Evolutionary conservation across 2,329 filamentous ascomycete genomes (phyloP), one percentile per base, ranked within the genome.

Genomic region (Leptographium wingfieldii): DNA sequence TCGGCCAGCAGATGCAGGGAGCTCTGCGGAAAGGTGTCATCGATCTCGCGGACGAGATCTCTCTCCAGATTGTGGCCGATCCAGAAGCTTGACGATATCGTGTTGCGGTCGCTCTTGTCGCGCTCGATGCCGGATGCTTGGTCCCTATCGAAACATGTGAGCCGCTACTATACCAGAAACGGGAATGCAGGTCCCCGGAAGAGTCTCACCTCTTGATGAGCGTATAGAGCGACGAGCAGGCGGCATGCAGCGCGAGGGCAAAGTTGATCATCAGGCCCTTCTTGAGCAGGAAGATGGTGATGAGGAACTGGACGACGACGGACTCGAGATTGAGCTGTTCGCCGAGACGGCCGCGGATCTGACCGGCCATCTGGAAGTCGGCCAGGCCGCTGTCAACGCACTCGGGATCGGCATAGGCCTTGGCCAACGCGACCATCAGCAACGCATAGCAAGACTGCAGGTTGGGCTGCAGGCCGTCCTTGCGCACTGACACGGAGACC

Each of bases 261-360:
- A 57, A 57, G 46, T 57, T 52, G 43, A 57, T 40, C n/a, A 57
- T 27, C 27, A 22, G 56, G 19, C 56, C 56, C 46, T 57, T 57
- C 29, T 57, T 57, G 9, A 57, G 56, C 31, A 57, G 35, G 27
- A 51, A 57, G 19, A 57, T 29, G 16, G 27, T 25, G 16, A 19
- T 51, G 5, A 57, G 46, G 12, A 57, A 57, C 19, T 51, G 43
- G 5, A 57, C 56, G 7, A 57, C 46, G 16, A 57, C 56, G 10
- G n/a, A 40, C 27, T 51, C 31, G 10, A 57, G 56, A 29, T n/a
- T 14, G 16, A 48, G n/a, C 19, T 35, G 19, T 9, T 14, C 27
- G 27, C 29, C n/a, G 4, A 56, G 22, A 14, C 40, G 55, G 38
- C 55, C 29, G 12, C 51, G 29, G 46, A 57, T 57, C 31, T 51